Percentiles rank a stretch among this genome's conserved stretches.
phyloP scores from a whole-genome alignment of 202 grass and related monocot species.

The Panicum virgatum region DNA sequence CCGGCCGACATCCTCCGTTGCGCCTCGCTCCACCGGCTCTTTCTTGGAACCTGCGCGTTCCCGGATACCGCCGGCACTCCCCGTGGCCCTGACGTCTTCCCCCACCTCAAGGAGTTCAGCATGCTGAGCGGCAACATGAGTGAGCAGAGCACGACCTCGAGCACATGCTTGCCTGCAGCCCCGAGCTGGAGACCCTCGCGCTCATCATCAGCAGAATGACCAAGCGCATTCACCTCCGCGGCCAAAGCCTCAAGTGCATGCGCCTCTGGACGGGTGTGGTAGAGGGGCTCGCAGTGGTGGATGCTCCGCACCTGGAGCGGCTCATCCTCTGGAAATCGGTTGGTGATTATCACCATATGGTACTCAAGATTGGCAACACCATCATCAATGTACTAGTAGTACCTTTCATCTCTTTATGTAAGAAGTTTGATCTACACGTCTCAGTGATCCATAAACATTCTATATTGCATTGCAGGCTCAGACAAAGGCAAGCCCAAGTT shows the following conservation, averaged over 20 bases:
- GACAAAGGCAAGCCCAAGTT: constrained; percentile 23
- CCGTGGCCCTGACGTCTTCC: neutral
- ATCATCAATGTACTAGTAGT: constrained; percentile 22
- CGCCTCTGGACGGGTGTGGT: neutral
- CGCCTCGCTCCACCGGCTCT: neutral
- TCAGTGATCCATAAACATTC: neutral
- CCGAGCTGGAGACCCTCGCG: constrained; percentile 19
- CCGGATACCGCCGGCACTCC: neutral
- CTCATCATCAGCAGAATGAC: constrained; percentile 26
- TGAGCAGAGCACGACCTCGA: neutral
- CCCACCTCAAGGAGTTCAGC: neutral
- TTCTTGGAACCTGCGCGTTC: neutral
- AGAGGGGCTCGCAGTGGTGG: constrained; percentile 24
- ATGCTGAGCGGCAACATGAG: neutral
- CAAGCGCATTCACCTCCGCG: neutral
- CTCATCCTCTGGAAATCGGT: neutral
- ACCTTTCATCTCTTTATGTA: neutral
- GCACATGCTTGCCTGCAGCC: constrained; percentile 33
- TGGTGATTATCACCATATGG: neutral
- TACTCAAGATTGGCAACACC: neutral
- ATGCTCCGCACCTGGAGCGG: neutral
- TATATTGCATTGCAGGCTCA: constrained; percentile 37
- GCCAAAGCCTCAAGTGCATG: constrained; percentile 26
- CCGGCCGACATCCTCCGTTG: neutral
- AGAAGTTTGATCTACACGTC: neutral